Conservation (phyloP, 345 rosid species). For the Ailanthus altissimus region DNA sequence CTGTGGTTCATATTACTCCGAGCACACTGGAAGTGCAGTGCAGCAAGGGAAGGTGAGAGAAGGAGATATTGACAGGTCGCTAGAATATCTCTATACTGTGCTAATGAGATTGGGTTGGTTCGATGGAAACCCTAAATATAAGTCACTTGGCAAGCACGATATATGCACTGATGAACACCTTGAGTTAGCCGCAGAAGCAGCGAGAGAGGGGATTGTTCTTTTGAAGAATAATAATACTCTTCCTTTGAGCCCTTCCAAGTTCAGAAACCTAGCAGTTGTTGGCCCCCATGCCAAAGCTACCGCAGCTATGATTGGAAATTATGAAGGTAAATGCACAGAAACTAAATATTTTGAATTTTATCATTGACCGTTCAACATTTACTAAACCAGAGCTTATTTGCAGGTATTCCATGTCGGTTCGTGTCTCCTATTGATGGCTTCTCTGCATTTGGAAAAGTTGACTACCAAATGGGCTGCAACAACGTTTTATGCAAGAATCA, state of each 20-base stretch:
- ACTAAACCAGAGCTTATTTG: too few species aligned
- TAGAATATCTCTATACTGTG: constrained; percentile 40
- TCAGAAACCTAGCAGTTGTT: constrained; percentile 40
- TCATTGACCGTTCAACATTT: too few species aligned
- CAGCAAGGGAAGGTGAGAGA: constrained; percentile 41
- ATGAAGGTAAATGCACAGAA: too few species aligned
- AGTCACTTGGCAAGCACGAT: constrained; percentile 36
- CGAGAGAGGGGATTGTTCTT: constrained; percentile 58
- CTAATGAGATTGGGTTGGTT: constrained; percentile 69
- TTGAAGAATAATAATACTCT: constrained; percentile 42
- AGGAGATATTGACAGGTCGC: constrained; percentile 35
- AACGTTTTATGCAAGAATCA: too few species aligned
- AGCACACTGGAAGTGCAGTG: constrained; percentile 38
- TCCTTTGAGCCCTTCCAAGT: constrained; percentile 25
- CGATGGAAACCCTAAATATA: constrained; percentile 47
- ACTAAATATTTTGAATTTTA: too few species aligned
- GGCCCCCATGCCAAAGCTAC: constrained; percentile 68
- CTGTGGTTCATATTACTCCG: constrained; percentile 51
- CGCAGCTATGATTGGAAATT: constrained; percentile 54
- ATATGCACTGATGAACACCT: constrained; percentile 40
- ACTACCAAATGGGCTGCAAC: constrained; percentile 43
- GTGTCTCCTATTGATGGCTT: constrained; percentile 51
- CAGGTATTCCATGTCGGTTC: constrained; percentile 53
- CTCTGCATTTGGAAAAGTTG: constrained; percentile 29
- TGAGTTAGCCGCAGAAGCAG: constrained; percentile 54